phyloP scores from a whole-genome alignment of 768 basidiomycete genomes.

The Mycena rebaudengoi region DNA sequence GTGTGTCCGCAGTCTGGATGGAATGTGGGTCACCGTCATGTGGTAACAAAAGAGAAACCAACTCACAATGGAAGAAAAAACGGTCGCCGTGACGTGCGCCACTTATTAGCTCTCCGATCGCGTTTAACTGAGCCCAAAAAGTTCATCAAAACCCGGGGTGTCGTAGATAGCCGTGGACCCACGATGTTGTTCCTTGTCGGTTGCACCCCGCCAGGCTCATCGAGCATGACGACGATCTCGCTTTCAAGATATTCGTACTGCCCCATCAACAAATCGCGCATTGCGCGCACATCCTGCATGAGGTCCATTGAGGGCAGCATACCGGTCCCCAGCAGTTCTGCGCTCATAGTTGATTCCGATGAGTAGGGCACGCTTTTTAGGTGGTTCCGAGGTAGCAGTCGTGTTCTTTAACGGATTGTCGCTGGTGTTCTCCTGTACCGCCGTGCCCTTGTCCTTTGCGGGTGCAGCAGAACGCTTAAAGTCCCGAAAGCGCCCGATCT shows the following conservation, averaged over 20 bases:
- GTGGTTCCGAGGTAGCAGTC: too few species aligned
- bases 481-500: background rate
- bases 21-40: background rate
- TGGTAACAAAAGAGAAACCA: background rate
- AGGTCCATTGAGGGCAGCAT: slow-evolving; percentile 10
- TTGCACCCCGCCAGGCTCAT: slow-evolving; percentile 4
- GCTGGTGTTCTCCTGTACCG: background rate
- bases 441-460: background rate
- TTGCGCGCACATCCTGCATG: slow-evolving; percentile 13
- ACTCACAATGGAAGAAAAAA: slow-evolving; percentile 67
- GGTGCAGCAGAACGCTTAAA: background rate
- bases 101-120: slow-evolving; percentile 53
- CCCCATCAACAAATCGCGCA: slow-evolving; percentile 8
- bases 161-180: background rate
- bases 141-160: background rate
- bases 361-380: slow-evolving; percentile 17
- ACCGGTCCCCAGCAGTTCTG: background rate
- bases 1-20: slow-evolving; percentile 55
- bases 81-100: slow-evolving; percentile 56
- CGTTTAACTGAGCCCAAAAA: slow-evolving; percentile 42
- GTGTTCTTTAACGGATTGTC: too few species aligned
- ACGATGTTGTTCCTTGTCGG: slow-evolving; percentile 26
- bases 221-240: slow-evolving; percentile 11
- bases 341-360: slow-evolving; percentile 15
- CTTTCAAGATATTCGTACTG: slow-evolving; percentile 10